A percentile compares a stretch with the other conserved stretches of the same genome.
Evolutionary conservation across 495 filamentous ascomycete genomes (phyloP).

Genomic region (Ascobolus immersus): DNA sequence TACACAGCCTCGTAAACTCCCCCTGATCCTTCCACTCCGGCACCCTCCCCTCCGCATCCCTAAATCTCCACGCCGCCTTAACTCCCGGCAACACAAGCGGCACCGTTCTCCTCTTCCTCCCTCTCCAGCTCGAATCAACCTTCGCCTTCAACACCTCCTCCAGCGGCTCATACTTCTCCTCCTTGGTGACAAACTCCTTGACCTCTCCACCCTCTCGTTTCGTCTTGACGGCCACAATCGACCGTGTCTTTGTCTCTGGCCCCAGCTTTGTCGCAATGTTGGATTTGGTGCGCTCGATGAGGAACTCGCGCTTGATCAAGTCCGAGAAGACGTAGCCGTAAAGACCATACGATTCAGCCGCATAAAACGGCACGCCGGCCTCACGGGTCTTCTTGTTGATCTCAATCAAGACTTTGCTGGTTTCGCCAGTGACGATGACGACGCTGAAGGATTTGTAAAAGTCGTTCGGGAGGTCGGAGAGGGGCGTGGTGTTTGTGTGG

Average conservation of each 20-base stretch:
- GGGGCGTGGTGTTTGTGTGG: slow-evolving; percentile 36
- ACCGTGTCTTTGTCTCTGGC: slow-evolving; percentile 50
- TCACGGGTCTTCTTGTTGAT: slow-evolving; percentile 68
- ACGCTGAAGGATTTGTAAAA: slow-evolving; percentile 63
- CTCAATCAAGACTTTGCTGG: slow-evolving; percentile 36
- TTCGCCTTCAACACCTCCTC: neutral
- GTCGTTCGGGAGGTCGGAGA: slow-evolving; percentile 34
- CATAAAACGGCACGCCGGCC: slow-evolving; percentile 58
- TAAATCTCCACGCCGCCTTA: neutral
- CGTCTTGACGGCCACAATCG: slow-evolving; percentile 39
- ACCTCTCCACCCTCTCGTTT: slow-evolving; percentile 48
- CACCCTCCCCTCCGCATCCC: neutral
- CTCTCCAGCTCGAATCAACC: neutral
- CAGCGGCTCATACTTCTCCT: neutral
- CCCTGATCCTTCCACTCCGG: neutral
- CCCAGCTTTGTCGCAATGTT: slow-evolving; percentile 40
- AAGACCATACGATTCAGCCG: slow-evolving; percentile 61
- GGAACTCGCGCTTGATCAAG: slow-evolving; percentile 62
- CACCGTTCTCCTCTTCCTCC: neutral
- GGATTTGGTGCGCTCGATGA: slow-evolving; percentile 51
- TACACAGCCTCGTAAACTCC: neutral
- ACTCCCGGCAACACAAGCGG: neutral
- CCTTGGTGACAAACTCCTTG: slow-evolving; percentile 39
- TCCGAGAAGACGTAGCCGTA: slow-evolving; percentile 92
- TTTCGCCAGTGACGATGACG: slow-evolving; percentile 74